Percentiles rank a stretch among this genome's conserved stretches.
Evolutionary conservation across 1,284 basidiomycete genomes (phyloP).

Genomic region (Inonotus hispidus): DNA sequence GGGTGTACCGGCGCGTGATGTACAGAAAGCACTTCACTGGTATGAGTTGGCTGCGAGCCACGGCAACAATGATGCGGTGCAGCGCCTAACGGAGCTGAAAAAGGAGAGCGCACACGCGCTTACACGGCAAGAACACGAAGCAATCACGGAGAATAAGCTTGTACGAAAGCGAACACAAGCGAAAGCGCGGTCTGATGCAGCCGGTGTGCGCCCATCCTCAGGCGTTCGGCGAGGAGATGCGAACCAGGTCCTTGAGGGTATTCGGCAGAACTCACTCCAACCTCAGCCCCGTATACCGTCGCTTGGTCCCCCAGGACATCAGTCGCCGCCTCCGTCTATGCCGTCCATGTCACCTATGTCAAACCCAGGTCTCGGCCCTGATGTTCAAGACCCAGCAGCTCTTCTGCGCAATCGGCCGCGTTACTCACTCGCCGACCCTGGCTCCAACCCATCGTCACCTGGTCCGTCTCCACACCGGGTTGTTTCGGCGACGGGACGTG

Average conservation of each 20-base stretch:
- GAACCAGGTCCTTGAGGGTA: conserved; percentile 29
- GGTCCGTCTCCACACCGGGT: background rate
- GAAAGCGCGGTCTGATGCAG: conserved; percentile 57
- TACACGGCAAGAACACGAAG: conserved; percentile 76
- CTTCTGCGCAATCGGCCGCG: conserved; percentile 30
- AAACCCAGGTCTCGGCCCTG: background rate
- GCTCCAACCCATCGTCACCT: background rate
- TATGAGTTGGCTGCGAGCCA: conserved; percentile 68
- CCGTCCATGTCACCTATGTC: background rate
- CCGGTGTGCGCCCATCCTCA: conserved; percentile 21
- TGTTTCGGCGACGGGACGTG: background rate
- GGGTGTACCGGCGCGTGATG: conserved; percentile 53
- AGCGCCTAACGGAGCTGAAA: conserved; percentile 68
- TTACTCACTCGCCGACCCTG: conserved; percentile 36
- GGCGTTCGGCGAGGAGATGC: conserved; percentile 20
- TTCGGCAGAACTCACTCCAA: conserved; percentile 22
- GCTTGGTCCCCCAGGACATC: conserved; percentile 10
- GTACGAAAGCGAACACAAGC: conserved; percentile 83
- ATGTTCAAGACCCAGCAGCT: conserved; percentile 3
- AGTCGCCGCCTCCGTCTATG: conserved; percentile 18
- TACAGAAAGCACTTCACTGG: conserved; percentile 65
- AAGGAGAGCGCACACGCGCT: conserved; percentile 55
- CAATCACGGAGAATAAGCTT: conserved; percentile 72
- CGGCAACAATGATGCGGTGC: conserved; percentile 75
- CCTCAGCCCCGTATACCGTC: background rate